Percentiles rank a stretch among this genome's conserved stretches.
These are phyloP conservation scores for Arabis alpina DNA, from an alignment of 345 rosid species.

Conservation along the genomic window DNA sequence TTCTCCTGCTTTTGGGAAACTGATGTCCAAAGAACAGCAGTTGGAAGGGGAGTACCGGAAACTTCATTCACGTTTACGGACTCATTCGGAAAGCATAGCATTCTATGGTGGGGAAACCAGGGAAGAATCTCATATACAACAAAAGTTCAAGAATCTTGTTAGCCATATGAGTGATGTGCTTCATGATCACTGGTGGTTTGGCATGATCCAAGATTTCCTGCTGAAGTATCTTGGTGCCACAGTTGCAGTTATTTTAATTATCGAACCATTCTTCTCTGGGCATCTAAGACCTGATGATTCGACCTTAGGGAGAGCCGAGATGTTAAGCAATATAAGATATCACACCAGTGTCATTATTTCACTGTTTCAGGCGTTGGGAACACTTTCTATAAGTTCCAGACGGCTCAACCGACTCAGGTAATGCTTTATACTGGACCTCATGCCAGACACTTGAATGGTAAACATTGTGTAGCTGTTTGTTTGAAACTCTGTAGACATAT, in stretches of 20 bases:
- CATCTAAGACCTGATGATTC: conserved; percentile 86
- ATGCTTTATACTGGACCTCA: conserved; percentile 31
- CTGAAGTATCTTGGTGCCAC: conserved; percentile 98
- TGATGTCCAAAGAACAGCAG: conserved; percentile 95
- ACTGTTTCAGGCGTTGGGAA: conserved; percentile 89
- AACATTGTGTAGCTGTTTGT: conserved; percentile 11
- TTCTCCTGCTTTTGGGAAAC: conserved; percentile 92
- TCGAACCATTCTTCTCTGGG: conserved; percentile 97
- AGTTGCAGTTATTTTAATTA: conserved; percentile 86
- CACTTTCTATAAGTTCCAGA: conserved; percentile 92
- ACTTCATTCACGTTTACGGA: conserved; percentile 96
- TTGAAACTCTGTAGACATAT: not conserved
- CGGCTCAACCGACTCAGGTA: conserved; percentile 96
- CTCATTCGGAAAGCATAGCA: conserved; percentile 98
- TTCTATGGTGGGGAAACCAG: conserved; percentile 94
- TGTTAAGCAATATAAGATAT: conserved; percentile 98
- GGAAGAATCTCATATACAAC: conserved; percentile 89
- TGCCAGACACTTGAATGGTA: conserved; percentile 16
- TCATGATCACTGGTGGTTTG: conserved; percentile 99
- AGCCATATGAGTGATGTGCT: conserved; percentile 77
- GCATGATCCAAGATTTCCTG: conserved; percentile 98
- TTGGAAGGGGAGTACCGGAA: conserved; percentile 97
- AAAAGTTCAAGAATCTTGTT: conserved; percentile 77
- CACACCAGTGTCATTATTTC: conserved; percentile 95
- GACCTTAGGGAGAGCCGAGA: conserved; percentile 91